These are phyloP conservation scores for Debaryomyces tyrocola DNA, from an alignment of 805 yeast genomes.

Conservation along the genomic window DNA sequence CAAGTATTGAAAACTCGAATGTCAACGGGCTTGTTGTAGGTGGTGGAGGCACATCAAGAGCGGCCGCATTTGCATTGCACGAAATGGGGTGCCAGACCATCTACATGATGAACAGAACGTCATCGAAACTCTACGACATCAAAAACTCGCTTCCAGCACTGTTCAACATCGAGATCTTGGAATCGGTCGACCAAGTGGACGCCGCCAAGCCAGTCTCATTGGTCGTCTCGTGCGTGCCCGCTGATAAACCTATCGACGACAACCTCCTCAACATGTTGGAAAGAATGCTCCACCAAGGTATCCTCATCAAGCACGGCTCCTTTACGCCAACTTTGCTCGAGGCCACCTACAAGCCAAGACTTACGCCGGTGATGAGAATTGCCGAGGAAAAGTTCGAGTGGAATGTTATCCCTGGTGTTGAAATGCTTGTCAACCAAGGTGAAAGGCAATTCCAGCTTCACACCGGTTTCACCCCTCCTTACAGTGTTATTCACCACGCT, in stretches of 20 bases:
- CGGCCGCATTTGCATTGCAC: slow-evolving; percentile 86
- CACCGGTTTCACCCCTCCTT: slow-evolving; percentile 69
- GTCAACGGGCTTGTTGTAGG: slow-evolving; percentile 81
- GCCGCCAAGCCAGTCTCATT: slow-evolving; percentile 52
- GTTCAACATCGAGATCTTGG: slow-evolving; percentile 60
- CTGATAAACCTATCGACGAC: slow-evolving; percentile 66
- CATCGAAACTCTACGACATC: slow-evolving; percentile 59
- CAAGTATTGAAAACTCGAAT: slow-evolving; percentile 31
- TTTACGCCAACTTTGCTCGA: slow-evolving; percentile 67
- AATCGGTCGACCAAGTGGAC: slow-evolving; percentile 45
- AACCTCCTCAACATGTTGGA: slow-evolving; percentile 49
- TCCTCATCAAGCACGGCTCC: slow-evolving; percentile 26
- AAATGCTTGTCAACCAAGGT: slow-evolving; percentile 93
- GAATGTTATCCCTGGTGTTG: slow-evolving; percentile 87
- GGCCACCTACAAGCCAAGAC: slow-evolving; percentile 90
- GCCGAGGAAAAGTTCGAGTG: slow-evolving; percentile 66
- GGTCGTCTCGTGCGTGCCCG: slow-evolving; percentile 82
- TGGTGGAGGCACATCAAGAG: slow-evolving; percentile 97
- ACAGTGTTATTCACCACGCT: slow-evolving; percentile 58
- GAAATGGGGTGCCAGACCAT: slow-evolving; percentile 75
- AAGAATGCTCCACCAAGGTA: slow-evolving; percentile 44
- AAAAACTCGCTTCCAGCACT: slow-evolving; percentile 58
- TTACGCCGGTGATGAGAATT: slow-evolving; percentile 81
- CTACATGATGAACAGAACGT: slow-evolving; percentile 79
- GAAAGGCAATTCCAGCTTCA: slow-evolving; percentile 80